Percentiles rank a stretch among this genome's conserved stretches.
phyloP scores from a whole-genome alignment of 1,284 basidiomycete genomes.

The Ganoderma resinaceum region DNA sequence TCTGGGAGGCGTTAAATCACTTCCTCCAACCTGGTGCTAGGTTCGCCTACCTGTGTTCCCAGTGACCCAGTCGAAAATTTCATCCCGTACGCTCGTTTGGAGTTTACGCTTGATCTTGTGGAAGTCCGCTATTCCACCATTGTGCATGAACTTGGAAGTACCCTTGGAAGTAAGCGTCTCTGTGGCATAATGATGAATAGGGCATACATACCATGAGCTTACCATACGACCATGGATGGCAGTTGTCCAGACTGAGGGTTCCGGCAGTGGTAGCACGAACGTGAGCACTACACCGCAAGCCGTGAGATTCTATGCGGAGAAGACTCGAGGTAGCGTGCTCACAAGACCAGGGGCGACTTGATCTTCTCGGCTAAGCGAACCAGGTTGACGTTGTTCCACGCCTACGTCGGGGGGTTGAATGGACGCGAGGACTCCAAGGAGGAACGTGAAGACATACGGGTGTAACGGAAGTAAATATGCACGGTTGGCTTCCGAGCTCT shows the following conservation, averaged over 20 bases:
- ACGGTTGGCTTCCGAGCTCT: conserved; percentile 86
- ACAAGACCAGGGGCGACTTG: conserved; percentile 93
- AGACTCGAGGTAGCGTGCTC: conserved; percentile 37
- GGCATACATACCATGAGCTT: conserved; percentile 78
- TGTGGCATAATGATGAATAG: not conserved
- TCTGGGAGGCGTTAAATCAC: conserved; percentile 51
- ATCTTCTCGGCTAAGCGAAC: conserved; percentile 93
- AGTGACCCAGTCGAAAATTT: conserved; percentile 84
- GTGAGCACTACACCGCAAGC: conserved; percentile 67
- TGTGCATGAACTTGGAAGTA: conserved; percentile 88
- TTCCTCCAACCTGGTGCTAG: not conserved
- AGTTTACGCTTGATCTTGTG: conserved; percentile 80
- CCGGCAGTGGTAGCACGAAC: conserved; percentile 90
- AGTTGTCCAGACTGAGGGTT: conserved; percentile 91
- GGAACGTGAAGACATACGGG: conserved; percentile 60
- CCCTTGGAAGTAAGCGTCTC: not conserved
- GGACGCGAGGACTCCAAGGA: not conserved
- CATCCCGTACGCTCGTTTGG: conserved; percentile 79
- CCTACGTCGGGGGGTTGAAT: conserved; percentile 50
- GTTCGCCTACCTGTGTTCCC: conserved; percentile 82
- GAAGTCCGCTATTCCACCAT: conserved; percentile 89
- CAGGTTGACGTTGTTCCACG: conserved; percentile 95
- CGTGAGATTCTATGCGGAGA: not conserved
- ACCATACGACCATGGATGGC: conserved; percentile 89
- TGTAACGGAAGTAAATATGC: conserved; percentile 96